Conservation (phyloP, 2,329 filamentous ascomycete species). For the Incumbomyces lentus region DNA sequence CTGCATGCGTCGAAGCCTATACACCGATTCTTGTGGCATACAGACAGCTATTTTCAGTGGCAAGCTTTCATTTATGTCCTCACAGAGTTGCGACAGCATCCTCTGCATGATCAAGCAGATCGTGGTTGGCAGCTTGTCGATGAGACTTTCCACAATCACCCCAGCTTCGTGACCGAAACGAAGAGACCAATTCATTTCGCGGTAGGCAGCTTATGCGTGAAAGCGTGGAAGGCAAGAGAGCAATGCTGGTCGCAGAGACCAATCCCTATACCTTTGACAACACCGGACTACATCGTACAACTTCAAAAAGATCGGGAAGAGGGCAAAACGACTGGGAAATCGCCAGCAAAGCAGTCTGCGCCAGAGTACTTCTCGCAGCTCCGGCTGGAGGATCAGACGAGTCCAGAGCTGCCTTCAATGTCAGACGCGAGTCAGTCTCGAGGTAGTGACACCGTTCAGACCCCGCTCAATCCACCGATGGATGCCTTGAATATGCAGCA, state of each 20-base stretch:
- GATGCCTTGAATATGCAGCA: neutral
- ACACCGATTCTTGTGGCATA: slow-evolving; percentile 37
- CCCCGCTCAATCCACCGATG: neutral
- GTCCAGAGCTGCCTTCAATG: neutral
- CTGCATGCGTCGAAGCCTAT: slow-evolving; percentile 30
- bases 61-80: slow-evolving; percentile 44
- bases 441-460: neutral
- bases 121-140: slow-evolving; percentile 38
- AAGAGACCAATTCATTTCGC: slow-evolving; percentile 34
- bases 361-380: neutral
- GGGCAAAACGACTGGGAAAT: neutral
- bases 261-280: slow-evolving; percentile 9
- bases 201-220: slow-evolving; percentile 33
- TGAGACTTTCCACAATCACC: slow-evolving; percentile 34
- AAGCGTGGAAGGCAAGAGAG: slow-evolving; percentile 32
- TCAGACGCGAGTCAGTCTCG: neutral
- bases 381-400: neutral
- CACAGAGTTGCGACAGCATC: slow-evolving; percentile 30
- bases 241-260: slow-evolving; percentile 11
- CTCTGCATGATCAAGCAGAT: slow-evolving; percentile 27
- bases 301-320: slow-evolving; percentile 16
- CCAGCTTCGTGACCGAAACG: slow-evolving; percentile 28
- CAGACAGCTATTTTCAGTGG: slow-evolving; percentile 41
- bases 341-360: neutral
- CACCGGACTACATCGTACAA: slow-evolving; percentile 15